Evolutionary conservation across 176 grass and related monocot species (phyloP).

Genomic region (Hordeum marinum): DNA sequence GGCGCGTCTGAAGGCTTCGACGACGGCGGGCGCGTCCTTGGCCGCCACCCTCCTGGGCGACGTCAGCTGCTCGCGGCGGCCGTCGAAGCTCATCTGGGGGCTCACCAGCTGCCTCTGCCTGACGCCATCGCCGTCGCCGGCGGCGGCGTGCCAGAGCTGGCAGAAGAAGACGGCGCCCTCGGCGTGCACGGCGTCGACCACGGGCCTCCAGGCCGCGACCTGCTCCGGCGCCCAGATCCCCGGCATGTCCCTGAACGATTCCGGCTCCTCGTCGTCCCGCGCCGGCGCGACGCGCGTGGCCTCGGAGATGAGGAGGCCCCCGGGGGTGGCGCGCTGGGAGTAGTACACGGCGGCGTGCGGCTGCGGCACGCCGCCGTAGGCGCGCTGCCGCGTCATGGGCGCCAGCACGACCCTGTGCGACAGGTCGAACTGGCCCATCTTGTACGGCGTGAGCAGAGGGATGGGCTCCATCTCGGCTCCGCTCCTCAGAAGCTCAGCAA

Average conservation of each 20-base stretch:
- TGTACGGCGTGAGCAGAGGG: not conserved
- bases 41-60: not conserved
- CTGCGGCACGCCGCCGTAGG: slow-evolving; percentile 10
- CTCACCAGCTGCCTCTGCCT: not conserved
- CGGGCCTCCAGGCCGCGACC: not conserved
- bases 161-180: not conserved
- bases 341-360: not conserved
- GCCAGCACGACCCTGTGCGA: slow-evolving; percentile 1
- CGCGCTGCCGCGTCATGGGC: not conserved
- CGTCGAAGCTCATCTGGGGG: not conserved
- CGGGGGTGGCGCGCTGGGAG: not conserved
- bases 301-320: not conserved
- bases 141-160: not conserved
- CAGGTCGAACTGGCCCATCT: slow-evolving; percentile 2
- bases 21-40: not conserved
- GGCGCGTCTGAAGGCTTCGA: not conserved
- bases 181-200: not conserved
- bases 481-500: no score
- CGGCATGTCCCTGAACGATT: not conserved
- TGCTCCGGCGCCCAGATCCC: not conserved
- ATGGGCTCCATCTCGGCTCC: not conserved
- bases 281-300: not conserved
- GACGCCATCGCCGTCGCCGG: no score
- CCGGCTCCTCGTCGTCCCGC: no score
- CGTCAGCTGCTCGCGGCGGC: not conserved